These are phyloP conservation scores for Pezicula radicicola DNA, from an alignment of 2,329 filamentous ascomycete genomes.

Conservation along the genomic window DNA sequence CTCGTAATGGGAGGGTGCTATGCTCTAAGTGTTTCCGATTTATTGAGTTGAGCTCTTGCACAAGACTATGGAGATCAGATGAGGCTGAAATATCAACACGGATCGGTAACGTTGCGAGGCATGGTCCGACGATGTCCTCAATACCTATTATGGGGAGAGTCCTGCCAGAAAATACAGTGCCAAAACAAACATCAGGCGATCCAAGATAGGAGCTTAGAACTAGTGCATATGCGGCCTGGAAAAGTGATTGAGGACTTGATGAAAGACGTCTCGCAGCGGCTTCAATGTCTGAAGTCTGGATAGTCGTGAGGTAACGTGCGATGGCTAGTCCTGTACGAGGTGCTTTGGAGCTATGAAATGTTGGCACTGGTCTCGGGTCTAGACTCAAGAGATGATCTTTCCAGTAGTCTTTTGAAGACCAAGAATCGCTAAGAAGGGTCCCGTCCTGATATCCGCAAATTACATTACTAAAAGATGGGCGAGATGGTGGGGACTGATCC, in stretches of 20 bases:
- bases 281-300: conserved; percentile 23
- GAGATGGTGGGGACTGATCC: conserved; percentile 15
- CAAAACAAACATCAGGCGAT: conserved; percentile 65
- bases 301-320: conserved; percentile 26
- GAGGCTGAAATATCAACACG: conserved; percentile 56
- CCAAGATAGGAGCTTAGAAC: conserved; percentile 65
- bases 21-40: conserved; percentile 67
- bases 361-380: conserved; percentile 53
- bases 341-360: conserved; percentile 43
- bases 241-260: conserved; percentile 63
- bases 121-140: conserved; percentile 76
- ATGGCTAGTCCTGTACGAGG: conserved; percentile 25
- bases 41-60: conserved; percentile 59
- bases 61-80: conserved; percentile 53
- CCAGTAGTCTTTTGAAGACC: conserved; percentile 64
- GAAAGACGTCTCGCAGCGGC: conserved; percentile 16
- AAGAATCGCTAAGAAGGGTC: conserved; percentile 25
- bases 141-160: conserved; percentile 68
- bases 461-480: conserved; percentile 62
- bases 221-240: conserved; percentile 69
- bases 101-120: conserved; percentile 72
- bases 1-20: conserved; percentile 58
- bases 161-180: conserved; percentile 78
- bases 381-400: conserved; percentile 58
- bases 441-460: conserved; percentile 42